Conservation (phyloP, 2,329 filamentous ascomycete species). For the Talaromyces sp. region DNA sequence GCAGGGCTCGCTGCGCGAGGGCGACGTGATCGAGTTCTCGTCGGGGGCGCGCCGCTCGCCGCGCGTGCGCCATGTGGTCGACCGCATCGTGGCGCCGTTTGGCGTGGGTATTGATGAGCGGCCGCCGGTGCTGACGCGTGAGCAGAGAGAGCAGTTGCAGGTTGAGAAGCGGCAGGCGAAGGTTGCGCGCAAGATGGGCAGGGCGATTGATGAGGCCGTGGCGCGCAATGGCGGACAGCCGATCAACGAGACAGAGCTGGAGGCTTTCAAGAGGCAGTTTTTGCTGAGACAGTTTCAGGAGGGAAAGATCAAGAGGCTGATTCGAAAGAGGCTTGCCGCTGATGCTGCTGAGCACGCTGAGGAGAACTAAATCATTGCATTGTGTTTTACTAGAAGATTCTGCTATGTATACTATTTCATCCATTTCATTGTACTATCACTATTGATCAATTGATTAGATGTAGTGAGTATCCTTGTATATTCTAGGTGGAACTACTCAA, state of each 20-base stretch:
- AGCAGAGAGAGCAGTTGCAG: conserved; percentile 29
- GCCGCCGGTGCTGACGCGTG: conserved; percentile 29
- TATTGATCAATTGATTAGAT: not conserved
- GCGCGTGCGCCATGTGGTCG: conserved; percentile 36
- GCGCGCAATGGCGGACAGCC: conserved; percentile 3
- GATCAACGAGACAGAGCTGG: conserved; percentile 18
- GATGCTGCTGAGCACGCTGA: not conserved
- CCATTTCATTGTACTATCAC: not conserved
- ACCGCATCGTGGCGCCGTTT: conserved; percentile 39
- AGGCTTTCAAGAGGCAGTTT: conserved; percentile 12
- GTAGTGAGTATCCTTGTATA: too few relatives aligned
- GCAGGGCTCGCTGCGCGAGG: conserved; percentile 35
- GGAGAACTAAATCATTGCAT: not conserved
- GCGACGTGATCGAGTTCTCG: conserved; percentile 41
- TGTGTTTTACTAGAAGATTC: not conserved
- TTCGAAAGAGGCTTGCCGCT: conserved; percentile 19
- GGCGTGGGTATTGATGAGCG: conserved; percentile 29
- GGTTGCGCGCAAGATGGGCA: conserved; percentile 24
- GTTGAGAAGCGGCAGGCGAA: conserved; percentile 27
- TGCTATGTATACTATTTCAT: not conserved
- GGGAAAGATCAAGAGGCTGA: conserved; percentile 24
- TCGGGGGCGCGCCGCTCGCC: conserved; percentile 34
- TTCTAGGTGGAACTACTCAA: not conserved
- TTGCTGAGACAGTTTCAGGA: conserved; percentile 19
- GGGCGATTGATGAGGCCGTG: conserved; percentile 14